Percentiles rank a stretch among this genome's conserved stretches.
These are phyloP conservation scores for Epichloe sp. DNA, from an alignment of 2,329 filamentous ascomycete species.

Conservation along the genomic window DNA sequence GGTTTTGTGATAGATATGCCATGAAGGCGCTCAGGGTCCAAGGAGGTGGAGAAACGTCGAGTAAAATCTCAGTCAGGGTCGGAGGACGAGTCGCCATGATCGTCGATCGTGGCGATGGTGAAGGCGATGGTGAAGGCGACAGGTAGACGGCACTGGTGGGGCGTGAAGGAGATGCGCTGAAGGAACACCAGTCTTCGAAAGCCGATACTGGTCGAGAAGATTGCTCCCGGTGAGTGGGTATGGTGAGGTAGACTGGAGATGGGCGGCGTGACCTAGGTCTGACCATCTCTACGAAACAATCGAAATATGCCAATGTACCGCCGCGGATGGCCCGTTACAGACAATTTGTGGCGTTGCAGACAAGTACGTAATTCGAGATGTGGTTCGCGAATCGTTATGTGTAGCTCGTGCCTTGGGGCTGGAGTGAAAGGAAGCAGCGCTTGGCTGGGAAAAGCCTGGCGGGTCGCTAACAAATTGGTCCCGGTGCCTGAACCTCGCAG, in stretches of 20 bases:
- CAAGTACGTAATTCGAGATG: not conserved
- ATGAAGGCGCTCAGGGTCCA: conserved; percentile 91
- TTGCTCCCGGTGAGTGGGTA: conserved; percentile 26
- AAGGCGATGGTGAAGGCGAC: conserved; percentile 29
- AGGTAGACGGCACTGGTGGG: conserved; percentile 30
- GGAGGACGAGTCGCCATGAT: conserved; percentile 34
- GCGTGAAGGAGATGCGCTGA: conserved; percentile 23
- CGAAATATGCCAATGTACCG: not conserved
- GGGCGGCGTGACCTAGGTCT: conserved; percentile 31
- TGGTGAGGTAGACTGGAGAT: conserved; percentile 29
- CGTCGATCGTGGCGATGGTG: conserved; percentile 19
- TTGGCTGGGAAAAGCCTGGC: not conserved
- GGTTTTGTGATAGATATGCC: conserved; percentile 92
- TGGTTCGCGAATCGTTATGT: not conserved
- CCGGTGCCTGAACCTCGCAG: not conserved
- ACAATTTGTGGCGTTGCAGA: not conserved
- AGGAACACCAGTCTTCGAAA: conserved; percentile 33
- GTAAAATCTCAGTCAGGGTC: conserved; percentile 74
- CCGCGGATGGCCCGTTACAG: not conserved
- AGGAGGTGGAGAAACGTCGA: conserved; percentile 72
- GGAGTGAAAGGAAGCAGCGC: not conserved
- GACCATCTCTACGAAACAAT: conserved; percentile 7
- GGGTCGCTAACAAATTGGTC: not conserved
- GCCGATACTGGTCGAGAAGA: conserved; percentile 32
- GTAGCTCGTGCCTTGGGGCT: not conserved